Base-by-base conservation (phyloP, 345 rosid genomes). In the Combretum micranthum region DNA sequence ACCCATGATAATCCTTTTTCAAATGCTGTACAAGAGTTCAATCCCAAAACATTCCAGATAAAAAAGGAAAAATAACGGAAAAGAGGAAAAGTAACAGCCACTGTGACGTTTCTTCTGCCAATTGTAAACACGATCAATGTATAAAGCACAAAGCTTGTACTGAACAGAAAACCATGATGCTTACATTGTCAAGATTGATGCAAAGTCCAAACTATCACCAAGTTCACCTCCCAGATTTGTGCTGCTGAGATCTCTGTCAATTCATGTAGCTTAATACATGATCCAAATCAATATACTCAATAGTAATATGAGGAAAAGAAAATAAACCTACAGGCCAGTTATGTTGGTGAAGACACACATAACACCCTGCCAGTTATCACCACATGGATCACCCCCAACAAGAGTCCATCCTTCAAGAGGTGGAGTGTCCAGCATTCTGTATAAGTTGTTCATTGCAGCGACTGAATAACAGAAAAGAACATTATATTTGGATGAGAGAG, bases 301-400 rank as follows among this genome's bases (percentile, higher is more conserved):
- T 47, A 32, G 6, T 32, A 32, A 32, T 32, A 32, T 32, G 39
- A 47, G 48, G 53, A 57, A 63, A 49, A 59, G 50, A 55, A 37
- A 54, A 63, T 42, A 42, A 61, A 69, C 77, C 55, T 79, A 93
- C 99, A 93, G 52, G 61, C 77, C 80, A 0, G 99, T 87, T 47
- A 93, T 77, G 79, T 89, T 87, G 37, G 77, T 70, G 69, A 80
- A 76, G 25, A 83, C 96, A 68, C 99, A 93, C 42, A 69, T 61
- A 37, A 89, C 95, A 16, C 99, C 99, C 72, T 83, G 74, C 99
- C 99, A 93, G 53, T 50, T 47, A 45, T 89, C 96, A 52, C 79
- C 78, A 68, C 99, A 93, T 8, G 99, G 97, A 68, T 93, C 99
- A 68, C 99, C 99, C 68, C 97, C 97, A 60, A 75, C 64, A 47